A percentile compares a stretch with the other conserved stretches of the same genome.
These are phyloP conservation scores for Serpula lacrymans DNA, from an alignment of 768 basidiomycete species.

Conservation along the genomic window DNA sequence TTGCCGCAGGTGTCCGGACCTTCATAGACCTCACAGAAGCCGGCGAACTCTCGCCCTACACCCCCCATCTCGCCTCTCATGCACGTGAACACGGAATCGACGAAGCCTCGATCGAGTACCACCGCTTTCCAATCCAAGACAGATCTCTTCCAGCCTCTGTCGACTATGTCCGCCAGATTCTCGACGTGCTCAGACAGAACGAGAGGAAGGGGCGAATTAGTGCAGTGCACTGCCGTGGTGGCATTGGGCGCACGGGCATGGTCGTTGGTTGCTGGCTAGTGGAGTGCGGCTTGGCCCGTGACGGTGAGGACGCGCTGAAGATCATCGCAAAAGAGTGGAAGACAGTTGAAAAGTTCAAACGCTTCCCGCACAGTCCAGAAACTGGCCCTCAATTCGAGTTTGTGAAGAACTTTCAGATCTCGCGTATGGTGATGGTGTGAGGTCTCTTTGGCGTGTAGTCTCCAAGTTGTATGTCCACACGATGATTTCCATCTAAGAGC, in stretches of 20 bases:
- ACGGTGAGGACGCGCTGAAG: conserved; percentile 60
- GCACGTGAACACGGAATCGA: conserved; percentile 56
- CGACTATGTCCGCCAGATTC: conserved; percentile 55
- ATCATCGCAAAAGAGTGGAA: conserved; percentile 71
- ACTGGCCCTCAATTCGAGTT: conserved; percentile 78
- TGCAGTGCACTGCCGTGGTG: conserved; percentile 81
- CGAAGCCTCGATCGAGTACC: conserved; percentile 57
- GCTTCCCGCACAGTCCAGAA: conserved; percentile 76
- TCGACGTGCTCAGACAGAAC: conserved; percentile 59
- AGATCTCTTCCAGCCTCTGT: conserved; percentile 59
- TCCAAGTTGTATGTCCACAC: too few relatives aligned
- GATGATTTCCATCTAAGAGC: too few relatives aligned
- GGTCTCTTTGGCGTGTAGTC: too few relatives aligned
- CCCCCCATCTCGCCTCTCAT: conserved; percentile 49
- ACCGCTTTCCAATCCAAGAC: conserved; percentile 77
- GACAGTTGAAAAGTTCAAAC: conserved; percentile 71
- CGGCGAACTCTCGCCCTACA: conserved; percentile 72
- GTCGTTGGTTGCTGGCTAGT: conserved; percentile 77
- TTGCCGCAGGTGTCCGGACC: conserved; percentile 69
- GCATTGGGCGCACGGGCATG: conserved; percentile 66
- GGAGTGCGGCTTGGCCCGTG: conserved; percentile 55
- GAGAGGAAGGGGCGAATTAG: conserved; percentile 52
- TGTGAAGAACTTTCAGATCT: conserved; percentile 51
- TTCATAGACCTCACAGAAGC: conserved; percentile 84
- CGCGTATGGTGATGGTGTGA: conserved; percentile 1